Base-by-base conservation (phyloP, 208 protist species). In the Porcisia hertigi region DNA sequence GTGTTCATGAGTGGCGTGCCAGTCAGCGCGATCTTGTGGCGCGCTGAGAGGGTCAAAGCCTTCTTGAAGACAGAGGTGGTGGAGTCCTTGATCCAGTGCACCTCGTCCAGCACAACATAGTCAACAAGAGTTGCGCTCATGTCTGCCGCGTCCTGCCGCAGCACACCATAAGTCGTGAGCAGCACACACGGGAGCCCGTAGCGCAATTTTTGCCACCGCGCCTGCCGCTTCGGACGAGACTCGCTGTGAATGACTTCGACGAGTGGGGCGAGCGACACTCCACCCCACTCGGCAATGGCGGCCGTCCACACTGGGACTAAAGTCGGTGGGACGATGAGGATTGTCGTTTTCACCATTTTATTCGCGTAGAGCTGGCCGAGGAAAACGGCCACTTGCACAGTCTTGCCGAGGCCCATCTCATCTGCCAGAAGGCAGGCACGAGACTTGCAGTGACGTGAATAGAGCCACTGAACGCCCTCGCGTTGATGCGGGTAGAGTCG, bases 371-470 rank as follows among this genome's bases (percentile, higher is more conserved):
- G 84, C 6, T 81, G 80, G 2, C 90, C 91, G 18, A 99, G 80
- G 74, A 99, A 99, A 23, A 87, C 76, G 47, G 92, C 85, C 25
- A 99, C 89, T 75, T 99, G 98, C 9, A 99, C 87, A 0, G 99
- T 99, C 90, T 99, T 99, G 43, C 97, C 96, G 66, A 98, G 92
- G 14, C 96, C 93, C 94, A 99, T 99, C 87, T 99, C 98, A 83
- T 99, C 98, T 53, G 98, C 98, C n/a, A 99, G 75, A 18, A 99
- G 96, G 60, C 98, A 98, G 62, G 97, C 98, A 63, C 92, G 89
- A 12, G 90, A 87, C 58, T 97, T 96, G 64, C 82, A 73, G 73
- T 99, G 98, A 58, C 99, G 87, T 54, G 94, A 88, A 84, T 97
- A 99, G 25, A 99, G 83, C 99, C 99, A 99, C 71, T 92, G 75